Evolutionary conservation across 2,329 filamentous ascomycete species (phyloP).

Genomic region (Sarocladium oryzae): DNA sequence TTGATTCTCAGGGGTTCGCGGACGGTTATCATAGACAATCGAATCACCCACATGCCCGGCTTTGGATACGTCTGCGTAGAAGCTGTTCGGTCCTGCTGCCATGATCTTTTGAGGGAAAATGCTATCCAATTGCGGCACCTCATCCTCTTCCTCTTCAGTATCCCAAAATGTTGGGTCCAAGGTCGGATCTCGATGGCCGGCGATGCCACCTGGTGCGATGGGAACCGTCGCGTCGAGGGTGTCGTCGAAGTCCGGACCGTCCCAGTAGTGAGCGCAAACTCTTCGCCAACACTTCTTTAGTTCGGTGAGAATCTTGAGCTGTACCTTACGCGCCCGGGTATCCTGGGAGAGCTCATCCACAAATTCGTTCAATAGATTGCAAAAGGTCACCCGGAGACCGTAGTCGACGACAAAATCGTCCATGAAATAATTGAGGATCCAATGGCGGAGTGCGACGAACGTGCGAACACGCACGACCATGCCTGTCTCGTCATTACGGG

Average conservation of each 20-base stretch:
- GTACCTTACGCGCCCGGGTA: constrained; percentile 40
- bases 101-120: constrained; percentile 22
- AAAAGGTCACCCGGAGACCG: constrained; percentile 69
- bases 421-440: constrained; percentile 96
- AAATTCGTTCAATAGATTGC: constrained; percentile 68
- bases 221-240: constrained; percentile 55
- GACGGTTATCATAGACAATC: constrained; percentile 36
- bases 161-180: constrained; percentile 51
- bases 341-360: constrained; percentile 48
- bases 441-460: constrained; percentile 91
- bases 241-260: constrained; percentile 61
- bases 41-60: constrained; percentile 41
- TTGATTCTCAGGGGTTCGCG: constrained; percentile 40
- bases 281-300: constrained; percentile 96
- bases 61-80: constrained; percentile 40
- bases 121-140: constrained; percentile 38
- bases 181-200: constrained; percentile 50
- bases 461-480: constrained; percentile 93
- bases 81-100: constrained; percentile 23
- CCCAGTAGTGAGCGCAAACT: constrained; percentile 86
- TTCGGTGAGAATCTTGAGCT: constrained; percentile 82
- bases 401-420: constrained; percentile 85
- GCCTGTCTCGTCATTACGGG: constrained; percentile 72
- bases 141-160: constrained; percentile 32
- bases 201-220: constrained; percentile 70